These are phyloP conservation scores for Lactarius tabidus DNA, from an alignment of 768 basidiomycete genomes.

Conservation along the genomic window DNA sequence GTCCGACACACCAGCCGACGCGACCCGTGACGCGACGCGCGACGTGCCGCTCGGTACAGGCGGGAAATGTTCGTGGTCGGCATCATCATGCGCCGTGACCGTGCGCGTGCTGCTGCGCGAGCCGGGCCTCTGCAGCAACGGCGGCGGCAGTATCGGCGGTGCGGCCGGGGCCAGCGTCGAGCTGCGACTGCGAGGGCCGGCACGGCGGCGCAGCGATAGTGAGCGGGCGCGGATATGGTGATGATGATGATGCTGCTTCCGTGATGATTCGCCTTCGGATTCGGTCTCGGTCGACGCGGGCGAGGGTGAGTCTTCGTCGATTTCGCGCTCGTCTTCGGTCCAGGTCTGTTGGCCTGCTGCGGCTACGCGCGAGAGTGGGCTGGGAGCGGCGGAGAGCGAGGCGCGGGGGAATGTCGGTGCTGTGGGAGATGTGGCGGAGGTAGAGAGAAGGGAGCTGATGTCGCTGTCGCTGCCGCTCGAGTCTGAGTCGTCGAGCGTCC, in stretches of 20 bases:
- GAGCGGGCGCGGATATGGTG: slow-evolving; percentile 30
- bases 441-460: slow-evolving; percentile 14
- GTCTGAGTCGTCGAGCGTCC: slow-evolving; percentile 75
- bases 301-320: slow-evolving; percentile 51
- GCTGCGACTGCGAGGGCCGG: slow-evolving; percentile 10
- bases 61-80: slow-evolving; percentile 20
- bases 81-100: slow-evolving; percentile 44
- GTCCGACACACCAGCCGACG: slow-evolving; percentile 16
- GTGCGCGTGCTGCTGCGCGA: slow-evolving; percentile 71
- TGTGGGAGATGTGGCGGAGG: slow-evolving; percentile 35
- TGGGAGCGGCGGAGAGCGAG: slow-evolving; percentile 41
- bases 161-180: slow-evolving; percentile 16
- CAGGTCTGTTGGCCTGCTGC: slow-evolving; percentile 46
- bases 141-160: slow-evolving; percentile 25
- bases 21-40: slow-evolving; percentile 34
- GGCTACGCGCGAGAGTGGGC: slow-evolving; percentile 58
- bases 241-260: too few species aligned
- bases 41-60: background rate
- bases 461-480: slow-evolving; percentile 43
- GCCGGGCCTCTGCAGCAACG: slow-evolving; percentile 43
- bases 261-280: slow-evolving; percentile 32
- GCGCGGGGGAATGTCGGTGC: slow-evolving; percentile 30
- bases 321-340: slow-evolving; percentile 50
- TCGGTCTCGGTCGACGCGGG: slow-evolving; percentile 62
- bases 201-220: slow-evolving; percentile 29